Conservation (phyloP, 1,284 basidiomycete species). For the Bjerkandera adusta region DNA sequence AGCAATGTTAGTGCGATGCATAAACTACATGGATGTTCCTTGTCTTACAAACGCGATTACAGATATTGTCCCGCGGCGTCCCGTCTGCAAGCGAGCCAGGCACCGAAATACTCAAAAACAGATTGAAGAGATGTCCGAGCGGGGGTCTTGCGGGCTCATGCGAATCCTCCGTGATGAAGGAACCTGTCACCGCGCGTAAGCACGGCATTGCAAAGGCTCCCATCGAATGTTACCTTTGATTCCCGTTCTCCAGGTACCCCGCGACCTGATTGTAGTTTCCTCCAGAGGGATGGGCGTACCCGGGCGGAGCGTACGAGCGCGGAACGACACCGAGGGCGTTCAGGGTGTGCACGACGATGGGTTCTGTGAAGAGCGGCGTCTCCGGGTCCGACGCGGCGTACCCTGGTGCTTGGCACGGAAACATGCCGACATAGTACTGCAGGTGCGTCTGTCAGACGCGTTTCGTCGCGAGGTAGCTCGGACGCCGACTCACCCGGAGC, state of each 20-base stretch:
- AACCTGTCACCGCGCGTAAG: conserved; percentile 17
- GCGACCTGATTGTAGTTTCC: conserved; percentile 51
- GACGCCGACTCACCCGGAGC: conserved; percentile 38
- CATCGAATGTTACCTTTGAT: conserved; percentile 45
- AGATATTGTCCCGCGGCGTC: no score
- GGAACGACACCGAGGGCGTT: conserved; percentile 39
- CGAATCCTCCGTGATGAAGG: conserved; percentile 23
- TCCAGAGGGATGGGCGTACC: conserved; percentile 42
- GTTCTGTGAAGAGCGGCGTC: conserved; percentile 38
- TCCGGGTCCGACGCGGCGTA: conserved; percentile 33
- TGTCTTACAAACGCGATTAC: no score
- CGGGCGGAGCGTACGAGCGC: conserved; percentile 52
- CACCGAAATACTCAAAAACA: no score
- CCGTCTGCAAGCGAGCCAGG: no score
- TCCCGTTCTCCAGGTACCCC: conserved; percentile 55
- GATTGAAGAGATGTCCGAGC: neutral
- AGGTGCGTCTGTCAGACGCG: conserved; percentile 5
- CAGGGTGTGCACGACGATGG: conserved; percentile 41
- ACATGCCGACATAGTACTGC: conserved; percentile 49
- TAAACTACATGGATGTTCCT: no score
- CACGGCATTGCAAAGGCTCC: neutral
- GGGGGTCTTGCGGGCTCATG: conserved; percentile 5
- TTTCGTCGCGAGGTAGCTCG: conserved; percentile 2
- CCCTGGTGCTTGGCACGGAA: conserved; percentile 43
- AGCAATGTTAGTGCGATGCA: no score